A percentile compares a stretch with the other conserved stretches of the same genome.
These are phyloP conservation scores for Colletotrichum sp. DNA, from an alignment of 2,329 filamentous ascomycete species.

Conservation along the genomic window DNA sequence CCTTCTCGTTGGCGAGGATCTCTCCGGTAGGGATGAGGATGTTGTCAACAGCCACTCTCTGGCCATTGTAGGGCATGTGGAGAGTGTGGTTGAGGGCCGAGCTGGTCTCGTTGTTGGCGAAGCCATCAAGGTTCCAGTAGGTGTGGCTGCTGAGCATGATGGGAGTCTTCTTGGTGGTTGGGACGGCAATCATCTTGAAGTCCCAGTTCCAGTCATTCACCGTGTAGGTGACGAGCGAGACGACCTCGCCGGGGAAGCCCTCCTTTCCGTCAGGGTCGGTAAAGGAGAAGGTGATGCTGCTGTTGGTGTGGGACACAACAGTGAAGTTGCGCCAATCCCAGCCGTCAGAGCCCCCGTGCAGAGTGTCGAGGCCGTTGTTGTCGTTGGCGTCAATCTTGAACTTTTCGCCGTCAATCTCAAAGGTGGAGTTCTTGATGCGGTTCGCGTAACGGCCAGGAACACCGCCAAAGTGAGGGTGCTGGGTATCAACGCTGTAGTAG, in stretches of 20 bases:
- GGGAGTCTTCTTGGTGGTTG: conserved; percentile 76
- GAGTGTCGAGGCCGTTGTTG: conserved; percentile 64
- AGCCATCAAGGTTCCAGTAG: conserved; percentile 87
- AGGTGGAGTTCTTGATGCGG: conserved; percentile 78
- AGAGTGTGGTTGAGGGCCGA: conserved; percentile 73
- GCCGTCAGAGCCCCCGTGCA: conserved; percentile 73
- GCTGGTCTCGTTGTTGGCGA: conserved; percentile 72
- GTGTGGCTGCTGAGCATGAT: conserved; percentile 79
- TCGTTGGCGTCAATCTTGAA: conserved; percentile 69
- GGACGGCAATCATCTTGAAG: conserved; percentile 72
- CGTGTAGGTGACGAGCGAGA: conserved; percentile 76
- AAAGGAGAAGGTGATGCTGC: conserved; percentile 77
- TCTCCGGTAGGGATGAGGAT: conserved; percentile 79
- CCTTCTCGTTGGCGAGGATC: conserved; percentile 70
- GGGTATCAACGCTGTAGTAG: conserved; percentile 67
- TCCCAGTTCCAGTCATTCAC: conserved; percentile 71
- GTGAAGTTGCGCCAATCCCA: conserved; percentile 84
- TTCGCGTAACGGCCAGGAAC: conserved; percentile 82
- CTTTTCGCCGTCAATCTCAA: conserved; percentile 65
- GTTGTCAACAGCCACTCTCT: conserved; percentile 70
- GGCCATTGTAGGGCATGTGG: conserved; percentile 73
- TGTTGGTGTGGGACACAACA: conserved; percentile 68
- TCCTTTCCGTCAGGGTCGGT: conserved; percentile 74
- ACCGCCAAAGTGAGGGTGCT: conserved; percentile 74
- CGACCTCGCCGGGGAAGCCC: conserved; percentile 80